Percentiles rank a stretch among this genome's conserved stretches.
Conservation (phyloP, 2,329 filamentous ascomycete genomes). For the Alternaria ventricosa region DNA sequence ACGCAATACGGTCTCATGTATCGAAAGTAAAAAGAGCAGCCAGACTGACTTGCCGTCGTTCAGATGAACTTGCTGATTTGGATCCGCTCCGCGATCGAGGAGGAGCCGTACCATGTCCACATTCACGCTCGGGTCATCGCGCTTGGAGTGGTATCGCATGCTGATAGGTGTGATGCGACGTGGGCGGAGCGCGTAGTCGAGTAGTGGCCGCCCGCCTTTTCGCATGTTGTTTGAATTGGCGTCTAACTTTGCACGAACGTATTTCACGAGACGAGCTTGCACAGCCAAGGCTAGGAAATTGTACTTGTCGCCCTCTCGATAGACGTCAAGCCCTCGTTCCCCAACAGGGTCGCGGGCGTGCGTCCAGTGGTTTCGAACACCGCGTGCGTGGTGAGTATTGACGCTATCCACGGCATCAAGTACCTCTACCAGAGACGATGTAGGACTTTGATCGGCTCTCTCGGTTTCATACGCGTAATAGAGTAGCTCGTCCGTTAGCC, state of each 20-base stretch:
- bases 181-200: slow-evolving; percentile 22
- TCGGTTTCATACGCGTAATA: slow-evolving; percentile 16
- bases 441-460: neutral
- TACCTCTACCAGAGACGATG: neutral
- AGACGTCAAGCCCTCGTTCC: neutral
- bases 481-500: slow-evolving; percentile 12
- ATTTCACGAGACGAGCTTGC: slow-evolving; percentile 14
- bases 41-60: slow-evolving; percentile 15
- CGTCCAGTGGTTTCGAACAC: slow-evolving; percentile 15
- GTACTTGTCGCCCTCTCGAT: slow-evolving; percentile 5
- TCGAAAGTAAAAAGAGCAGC: slow-evolving; percentile 12
- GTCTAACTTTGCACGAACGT: slow-evolving; percentile 13
- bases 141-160: slow-evolving; percentile 10
- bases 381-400: slow-evolving; percentile 8
- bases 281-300: slow-evolving; percentile 16
- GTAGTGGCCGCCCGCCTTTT: slow-evolving; percentile 11
- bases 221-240: neutral
- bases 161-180: neutral
- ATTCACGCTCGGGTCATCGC: slow-evolving; percentile 12
- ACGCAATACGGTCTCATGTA: neutral
- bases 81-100: slow-evolving; percentile 10
- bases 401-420: slow-evolving; percentile 18
- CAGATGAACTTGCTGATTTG: slow-evolving; percentile 14
- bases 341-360: neutral
- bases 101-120: slow-evolving; percentile 17